Conservation (phyloP, 1,139 yeast species). For the Nakaseomyces uthaithaninus region DNA sequence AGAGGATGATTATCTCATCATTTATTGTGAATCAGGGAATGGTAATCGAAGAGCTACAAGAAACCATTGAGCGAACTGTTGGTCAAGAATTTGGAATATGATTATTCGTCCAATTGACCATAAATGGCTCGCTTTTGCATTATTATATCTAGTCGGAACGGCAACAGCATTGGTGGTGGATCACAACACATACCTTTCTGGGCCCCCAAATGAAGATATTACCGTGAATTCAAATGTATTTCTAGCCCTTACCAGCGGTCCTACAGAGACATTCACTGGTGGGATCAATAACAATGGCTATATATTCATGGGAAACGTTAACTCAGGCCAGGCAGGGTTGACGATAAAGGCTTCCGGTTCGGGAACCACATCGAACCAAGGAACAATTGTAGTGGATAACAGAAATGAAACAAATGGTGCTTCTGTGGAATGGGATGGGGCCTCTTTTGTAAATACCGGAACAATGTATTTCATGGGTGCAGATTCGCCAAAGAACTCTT, state of each 20-base stretch:
- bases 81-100: no score
- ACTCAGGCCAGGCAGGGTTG: slow-evolving; percentile 9
- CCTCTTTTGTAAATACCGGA: slow-evolving; percentile 12
- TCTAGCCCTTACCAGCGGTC: slow-evolving; percentile 12
- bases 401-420: slow-evolving; percentile 12
- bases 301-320: slow-evolving; percentile 14
- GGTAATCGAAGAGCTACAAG: no score
- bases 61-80: no score
- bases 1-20: no score
- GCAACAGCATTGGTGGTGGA: neutral
- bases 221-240: slow-evolving; percentile 10
- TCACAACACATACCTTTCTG: neutral
- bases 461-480: slow-evolving; percentile 14
- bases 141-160: neutral
- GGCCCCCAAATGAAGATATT: slow-evolving; percentile 8
- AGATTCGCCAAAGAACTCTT: slow-evolving; percentile 9
- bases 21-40: no score
- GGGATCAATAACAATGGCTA: slow-evolving; percentile 11
- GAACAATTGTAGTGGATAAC: slow-evolving; percentile 14
- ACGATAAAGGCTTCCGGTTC: slow-evolving; percentile 7
- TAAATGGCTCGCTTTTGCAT: neutral
- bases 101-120: no score
- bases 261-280: slow-evolving; percentile 10
- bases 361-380: slow-evolving; percentile 10
- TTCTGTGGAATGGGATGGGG: slow-evolving; percentile 12